These are phyloP conservation scores for Rhodotorula glutinis DNA, from an alignment of 1,284 basidiomycete genomes.

Conservation along the genomic window DNA sequence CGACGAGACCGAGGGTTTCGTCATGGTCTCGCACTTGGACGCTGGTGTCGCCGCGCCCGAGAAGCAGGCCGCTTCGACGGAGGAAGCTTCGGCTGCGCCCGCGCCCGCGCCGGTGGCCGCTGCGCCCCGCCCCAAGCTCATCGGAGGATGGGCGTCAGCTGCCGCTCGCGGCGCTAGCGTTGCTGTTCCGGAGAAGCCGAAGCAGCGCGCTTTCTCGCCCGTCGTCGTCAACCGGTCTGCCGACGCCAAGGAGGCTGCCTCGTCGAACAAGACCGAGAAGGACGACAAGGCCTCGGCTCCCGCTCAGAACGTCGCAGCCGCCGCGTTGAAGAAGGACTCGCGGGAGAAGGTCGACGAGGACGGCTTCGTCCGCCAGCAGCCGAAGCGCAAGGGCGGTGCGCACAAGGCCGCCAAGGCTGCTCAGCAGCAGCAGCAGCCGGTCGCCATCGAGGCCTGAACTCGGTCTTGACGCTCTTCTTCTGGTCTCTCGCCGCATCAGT, in stretches of 20 bases:
- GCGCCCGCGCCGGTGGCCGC: not conserved
- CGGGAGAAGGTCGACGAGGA: constrained; percentile 9
- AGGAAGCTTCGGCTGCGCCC: not conserved
- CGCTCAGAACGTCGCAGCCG: too few relatives aligned
- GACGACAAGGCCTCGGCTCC: not conserved
- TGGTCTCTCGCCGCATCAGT: not conserved
- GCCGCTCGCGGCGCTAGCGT: constrained; percentile 32
- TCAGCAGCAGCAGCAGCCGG: not conserved
- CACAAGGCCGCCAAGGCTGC: not conserved
- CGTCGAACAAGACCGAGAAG: not conserved
- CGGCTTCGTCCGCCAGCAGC: constrained; percentile 17
- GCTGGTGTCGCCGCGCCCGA: constrained; percentile 6
- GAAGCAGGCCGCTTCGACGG: not conserved
- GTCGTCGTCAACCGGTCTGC: not conserved
- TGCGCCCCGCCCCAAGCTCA: constrained; percentile 4
- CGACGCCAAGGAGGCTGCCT: too few relatives aligned
- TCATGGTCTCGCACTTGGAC: constrained; percentile 22
- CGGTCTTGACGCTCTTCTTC: not conserved
- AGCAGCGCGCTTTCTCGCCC: constrained; percentile 10
- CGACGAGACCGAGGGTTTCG: constrained; percentile 22
- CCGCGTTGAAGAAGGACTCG: not conserved
- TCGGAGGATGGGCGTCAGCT: constrained; percentile 30
- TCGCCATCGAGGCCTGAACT: constrained; percentile 19
- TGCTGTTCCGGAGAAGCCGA: constrained; percentile 7
- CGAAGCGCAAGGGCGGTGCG: constrained; percentile 5